Conservation (phyloP, 495 filamentous ascomycete genomes). For the Parmelia sp. region DNA sequence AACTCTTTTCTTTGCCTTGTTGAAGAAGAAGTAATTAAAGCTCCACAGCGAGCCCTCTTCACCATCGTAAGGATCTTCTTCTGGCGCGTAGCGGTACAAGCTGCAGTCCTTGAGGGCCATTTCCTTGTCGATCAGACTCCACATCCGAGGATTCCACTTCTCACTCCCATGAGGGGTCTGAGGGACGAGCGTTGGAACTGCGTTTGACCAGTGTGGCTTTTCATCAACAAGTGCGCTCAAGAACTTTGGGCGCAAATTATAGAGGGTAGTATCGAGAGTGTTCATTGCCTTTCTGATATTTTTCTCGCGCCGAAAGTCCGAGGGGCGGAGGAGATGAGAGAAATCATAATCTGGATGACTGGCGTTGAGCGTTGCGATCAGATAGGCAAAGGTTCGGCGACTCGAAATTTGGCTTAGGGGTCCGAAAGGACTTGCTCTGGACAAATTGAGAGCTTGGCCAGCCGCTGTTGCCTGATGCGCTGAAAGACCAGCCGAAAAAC, state of each 20-base stretch:
- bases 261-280: constrained; percentile 75
- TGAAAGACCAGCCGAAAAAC: constrained; percentile 72
- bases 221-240: constrained; percentile 25
- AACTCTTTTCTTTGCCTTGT: constrained; percentile 85
- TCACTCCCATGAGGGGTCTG: constrained; percentile 33
- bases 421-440: constrained; percentile 83
- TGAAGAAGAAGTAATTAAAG: constrained; percentile 95
- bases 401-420: constrained; percentile 77
- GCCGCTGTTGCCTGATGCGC: constrained; percentile 58
- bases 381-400: constrained; percentile 86
- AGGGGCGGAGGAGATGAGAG: constrained; percentile 76
- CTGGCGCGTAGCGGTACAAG: constrained; percentile 77
- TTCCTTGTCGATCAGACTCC: constrained; percentile 83
- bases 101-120: constrained; percentile 82
- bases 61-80: constrained; percentile 79
- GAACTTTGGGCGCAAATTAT: constrained; percentile 67
- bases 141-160: constrained; percentile 79
- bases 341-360: constrained; percentile 98
- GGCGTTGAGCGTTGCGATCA: constrained; percentile 96
- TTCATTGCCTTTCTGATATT: constrained; percentile 71
- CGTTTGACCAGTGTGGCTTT: constrained; percentile 23
- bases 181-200: constrained; percentile 24
- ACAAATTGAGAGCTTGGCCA: constrained; percentile 62
- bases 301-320: constrained; percentile 77
- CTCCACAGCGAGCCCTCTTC: constrained; percentile 93